These are phyloP conservation scores for Gardenia jasminoides DNA, from an alignment of 257 asterid genomes.

Conservation along the genomic window DNA sequence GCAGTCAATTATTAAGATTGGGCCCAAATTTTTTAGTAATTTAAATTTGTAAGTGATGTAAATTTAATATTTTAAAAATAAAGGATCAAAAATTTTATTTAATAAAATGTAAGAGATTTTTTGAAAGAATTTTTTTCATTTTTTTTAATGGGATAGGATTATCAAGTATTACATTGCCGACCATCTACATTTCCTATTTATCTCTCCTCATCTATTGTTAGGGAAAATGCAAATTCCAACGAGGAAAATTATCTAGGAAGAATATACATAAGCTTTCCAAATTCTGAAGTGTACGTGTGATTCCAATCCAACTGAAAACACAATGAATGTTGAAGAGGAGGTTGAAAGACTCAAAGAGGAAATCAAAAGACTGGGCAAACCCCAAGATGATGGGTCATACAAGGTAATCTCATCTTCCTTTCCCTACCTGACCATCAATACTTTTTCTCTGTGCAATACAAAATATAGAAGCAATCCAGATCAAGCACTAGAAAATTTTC, in stretches of 20 bases:
- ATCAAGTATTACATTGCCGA: too few relatives aligned
- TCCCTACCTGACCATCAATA: not conserved
- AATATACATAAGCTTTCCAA: not conserved
- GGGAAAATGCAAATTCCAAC: not conserved
- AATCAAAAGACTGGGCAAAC: constrained; percentile 77
- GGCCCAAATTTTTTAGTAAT: too few relatives aligned
- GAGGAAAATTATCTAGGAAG: not conserved
- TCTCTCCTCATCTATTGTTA: too few relatives aligned
- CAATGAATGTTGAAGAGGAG: constrained; percentile 95
- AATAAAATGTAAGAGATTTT: too few relatives aligned
- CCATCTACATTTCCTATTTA: too few relatives aligned
- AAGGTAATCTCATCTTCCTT: constrained; percentile 41
- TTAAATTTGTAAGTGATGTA: too few relatives aligned
- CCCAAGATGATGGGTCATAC: constrained; percentile 84
- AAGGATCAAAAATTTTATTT: too few relatives aligned
- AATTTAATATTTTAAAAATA: too few relatives aligned
- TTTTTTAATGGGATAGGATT: too few relatives aligned
- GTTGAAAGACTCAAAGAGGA: constrained; percentile 75
- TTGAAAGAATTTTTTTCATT: too few relatives aligned
- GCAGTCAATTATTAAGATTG: too few relatives aligned
- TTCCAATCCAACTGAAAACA: not conserved
- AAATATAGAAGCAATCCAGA: not conserved
- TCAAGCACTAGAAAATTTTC: not conserved
- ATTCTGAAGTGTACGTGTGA: not conserved
- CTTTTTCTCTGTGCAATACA: not conserved